phyloP scores from a whole-genome alignment of 139 green algal genomes.

The Gonium pectorale region DNA sequence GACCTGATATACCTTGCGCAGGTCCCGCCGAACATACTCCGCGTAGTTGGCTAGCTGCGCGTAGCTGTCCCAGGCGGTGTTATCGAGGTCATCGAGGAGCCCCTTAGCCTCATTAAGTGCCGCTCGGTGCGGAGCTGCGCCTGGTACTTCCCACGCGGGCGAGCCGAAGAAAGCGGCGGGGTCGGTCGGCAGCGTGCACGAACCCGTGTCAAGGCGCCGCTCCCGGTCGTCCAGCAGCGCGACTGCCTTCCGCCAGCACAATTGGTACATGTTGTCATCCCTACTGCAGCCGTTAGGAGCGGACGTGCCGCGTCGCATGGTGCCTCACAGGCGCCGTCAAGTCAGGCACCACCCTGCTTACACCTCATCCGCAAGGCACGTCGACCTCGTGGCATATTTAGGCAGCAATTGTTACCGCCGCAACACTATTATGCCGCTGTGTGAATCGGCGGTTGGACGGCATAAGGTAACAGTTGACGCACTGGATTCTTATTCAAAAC shows the following conservation, averaged over 20 bases:
- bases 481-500: no score
- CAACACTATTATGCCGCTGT: no score
- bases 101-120: slow-evolving; percentile 4
- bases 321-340: no score
- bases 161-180: neutral
- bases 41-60: neutral
- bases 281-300: neutral
- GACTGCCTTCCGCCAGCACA: neutral
- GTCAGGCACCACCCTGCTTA: no score
- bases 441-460: no score
- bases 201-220: neutral
- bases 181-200: neutral
- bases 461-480: no score
- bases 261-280: neutral
- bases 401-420: no score
- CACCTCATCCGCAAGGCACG: no score
- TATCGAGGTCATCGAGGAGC: slow-evolving; percentile 6
- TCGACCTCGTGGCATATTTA: no score
- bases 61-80: slow-evolving; percentile 2
- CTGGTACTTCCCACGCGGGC: neutral
- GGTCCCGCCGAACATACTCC: slow-evolving; percentile 35
- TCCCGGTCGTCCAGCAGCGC: neutral
- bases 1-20: slow-evolving; percentile 37
- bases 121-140: neutral
- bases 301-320: no score